Conservation (phyloP, 2,329 filamentous ascomycete genomes). For the Daldinia eschscholtzii region DNA sequence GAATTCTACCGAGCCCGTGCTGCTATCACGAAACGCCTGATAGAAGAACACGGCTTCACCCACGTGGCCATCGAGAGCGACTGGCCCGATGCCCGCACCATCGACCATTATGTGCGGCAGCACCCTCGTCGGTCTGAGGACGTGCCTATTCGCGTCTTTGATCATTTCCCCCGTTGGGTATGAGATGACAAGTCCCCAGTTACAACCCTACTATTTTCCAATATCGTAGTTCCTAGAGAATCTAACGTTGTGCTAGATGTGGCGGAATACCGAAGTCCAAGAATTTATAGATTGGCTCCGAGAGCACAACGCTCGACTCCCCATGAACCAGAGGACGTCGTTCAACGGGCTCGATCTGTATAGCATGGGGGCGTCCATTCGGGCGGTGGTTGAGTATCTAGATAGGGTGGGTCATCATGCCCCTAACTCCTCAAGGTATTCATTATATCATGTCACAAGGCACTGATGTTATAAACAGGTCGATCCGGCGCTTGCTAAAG, state of each 20-base stretch:
- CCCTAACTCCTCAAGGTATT: not conserved
- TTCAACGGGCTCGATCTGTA: conserved; percentile 65
- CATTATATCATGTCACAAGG: not conserved
- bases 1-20: conserved; percentile 67
- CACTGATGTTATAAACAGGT: conserved; percentile 42
- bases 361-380: conserved; percentile 38
- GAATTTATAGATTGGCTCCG: conserved; percentile 66
- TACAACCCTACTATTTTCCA: not conserved
- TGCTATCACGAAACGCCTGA: conserved; percentile 64
- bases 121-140: conserved; percentile 50
- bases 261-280: conserved; percentile 65
- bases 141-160: conserved; percentile 58
- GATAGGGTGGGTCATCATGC: conserved; percentile 47
- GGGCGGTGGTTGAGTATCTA: conserved; percentile 58
- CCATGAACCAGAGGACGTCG: conserved; percentile 48
- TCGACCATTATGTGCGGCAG: conserved; percentile 64
- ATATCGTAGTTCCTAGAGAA: not conserved
- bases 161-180: conserved; percentile 63
- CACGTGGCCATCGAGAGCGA: conserved; percentile 65
- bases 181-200: not conserved
- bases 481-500: conserved; percentile 58
- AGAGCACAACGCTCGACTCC: conserved; percentile 54
- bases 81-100: conserved; percentile 65
- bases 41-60: conserved; percentile 63
- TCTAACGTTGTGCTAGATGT: conserved; percentile 58